Percentiles rank a stretch among this genome's conserved stretches.
These are phyloP conservation scores for Polyporus tsugae DNA, from an alignment of 1,284 basidiomycete genomes.

Conservation along the genomic window DNA sequence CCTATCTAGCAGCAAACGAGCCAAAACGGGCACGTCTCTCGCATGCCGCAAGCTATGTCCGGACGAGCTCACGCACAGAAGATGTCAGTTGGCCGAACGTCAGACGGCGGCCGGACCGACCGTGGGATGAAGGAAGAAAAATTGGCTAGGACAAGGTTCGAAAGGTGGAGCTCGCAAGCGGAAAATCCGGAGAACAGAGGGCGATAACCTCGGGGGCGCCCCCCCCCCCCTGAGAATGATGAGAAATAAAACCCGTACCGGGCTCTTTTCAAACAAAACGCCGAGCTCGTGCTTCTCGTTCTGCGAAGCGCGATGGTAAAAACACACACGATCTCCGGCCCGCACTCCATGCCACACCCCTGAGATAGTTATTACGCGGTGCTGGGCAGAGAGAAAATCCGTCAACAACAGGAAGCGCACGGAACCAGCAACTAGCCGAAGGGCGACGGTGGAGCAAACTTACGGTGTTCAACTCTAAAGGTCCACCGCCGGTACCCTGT, in stretches of 20 bases:
- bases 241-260: background rate
- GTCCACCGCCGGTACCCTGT: background rate
- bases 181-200: background rate
- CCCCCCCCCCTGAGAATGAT: too few relatives aligned
- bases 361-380: background rate
- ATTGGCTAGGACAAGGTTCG: background rate
- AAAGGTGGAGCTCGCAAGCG: background rate
- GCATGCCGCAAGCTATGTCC: background rate
- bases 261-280: background rate
- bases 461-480: background rate
- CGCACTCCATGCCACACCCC: background rate
- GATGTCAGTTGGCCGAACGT: background rate
- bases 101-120: background rate
- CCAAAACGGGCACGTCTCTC: background rate
- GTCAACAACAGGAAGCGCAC: background rate
- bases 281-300: constrained; percentile 1
- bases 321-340: background rate
- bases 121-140: background rate
- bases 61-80: background rate
- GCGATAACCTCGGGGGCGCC: background rate
- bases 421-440: background rate
- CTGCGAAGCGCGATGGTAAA: background rate
- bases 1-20: background rate
- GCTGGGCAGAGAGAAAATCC: background rate
- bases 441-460: background rate